Percentiles rank a stretch among this genome's conserved stretches.
phyloP scores from a whole-genome alignment of 495 filamentous ascomycete genomes.

The Penicillium goetzii region DNA sequence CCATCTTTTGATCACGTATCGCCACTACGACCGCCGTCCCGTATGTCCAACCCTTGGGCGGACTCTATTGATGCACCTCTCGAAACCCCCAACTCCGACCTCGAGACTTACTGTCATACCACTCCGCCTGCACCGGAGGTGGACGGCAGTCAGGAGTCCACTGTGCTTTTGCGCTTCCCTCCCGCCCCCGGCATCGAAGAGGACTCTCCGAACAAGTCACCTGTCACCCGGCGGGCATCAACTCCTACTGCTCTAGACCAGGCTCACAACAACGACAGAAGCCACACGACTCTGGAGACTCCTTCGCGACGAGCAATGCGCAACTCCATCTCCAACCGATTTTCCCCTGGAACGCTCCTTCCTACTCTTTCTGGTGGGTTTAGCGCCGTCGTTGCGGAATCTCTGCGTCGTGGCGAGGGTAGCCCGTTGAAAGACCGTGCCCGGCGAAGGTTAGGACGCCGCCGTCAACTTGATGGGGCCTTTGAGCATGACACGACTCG shows the following conservation, averaged over 20 bases:
- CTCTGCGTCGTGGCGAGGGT: constrained; percentile 56
- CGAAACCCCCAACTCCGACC: constrained; percentile 29
- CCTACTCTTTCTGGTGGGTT: constrained; percentile 58
- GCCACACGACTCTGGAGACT: constrained; percentile 37
- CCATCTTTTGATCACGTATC: constrained; percentile 37
- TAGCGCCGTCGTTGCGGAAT: constrained; percentile 65
- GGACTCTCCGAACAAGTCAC: constrained; percentile 11
- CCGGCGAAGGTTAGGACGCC: constrained; percentile 27
- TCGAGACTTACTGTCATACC: constrained; percentile 32
- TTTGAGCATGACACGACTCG: constrained; percentile 29
- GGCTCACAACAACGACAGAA: constrained; percentile 22
- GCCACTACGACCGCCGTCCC: constrained; percentile 40
- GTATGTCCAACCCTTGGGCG: constrained; percentile 49
- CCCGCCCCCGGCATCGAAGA: constrained; percentile 42
- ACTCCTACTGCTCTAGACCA: constrained; percentile 23
- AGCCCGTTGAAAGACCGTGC: constrained; percentile 43
- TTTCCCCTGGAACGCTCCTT: constrained; percentile 44
- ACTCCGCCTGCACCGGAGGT: constrained; percentile 34
- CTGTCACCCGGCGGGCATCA: constrained; percentile 24
- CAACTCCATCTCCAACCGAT: constrained; percentile 45
- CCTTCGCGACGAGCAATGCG: constrained; percentile 38
- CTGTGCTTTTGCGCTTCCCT: constrained; percentile 46
- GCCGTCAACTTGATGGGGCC: constrained; percentile 38
- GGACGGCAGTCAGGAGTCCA: constrained; percentile 32
- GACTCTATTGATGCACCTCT: constrained; percentile 27